Base-by-base conservation (phyloP, 805 yeast species). In the Kodamaea laetipori region DNA sequence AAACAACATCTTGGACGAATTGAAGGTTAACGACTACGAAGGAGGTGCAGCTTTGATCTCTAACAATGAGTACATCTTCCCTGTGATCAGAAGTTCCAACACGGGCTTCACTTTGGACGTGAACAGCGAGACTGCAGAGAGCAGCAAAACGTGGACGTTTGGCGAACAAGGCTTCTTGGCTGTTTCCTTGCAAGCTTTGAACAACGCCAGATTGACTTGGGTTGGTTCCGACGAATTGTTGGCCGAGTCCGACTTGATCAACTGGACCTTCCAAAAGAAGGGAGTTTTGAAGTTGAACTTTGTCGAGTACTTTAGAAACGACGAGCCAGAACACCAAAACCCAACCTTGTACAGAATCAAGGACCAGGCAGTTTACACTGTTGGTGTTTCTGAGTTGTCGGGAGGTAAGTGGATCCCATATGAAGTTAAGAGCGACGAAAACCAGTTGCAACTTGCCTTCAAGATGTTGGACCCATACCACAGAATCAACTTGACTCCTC, bases 381-480 rank as follows among this genome's bases (percentile, higher is more conserved):
- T 76, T 33, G 81, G 78, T 10, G 61, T 79, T 1, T 69, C 79
- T 23, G 70, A 70, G 50, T 69, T 69, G 59, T 49, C 53, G 16
- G 54, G 69, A 37, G 80, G 78, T 28, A 51, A 66, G 42, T 94
- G 96, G 97, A 71, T 60, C 10, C 95, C 96, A 23, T 89, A 64
- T 60, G 56, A 53, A 21, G 62, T 67, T 13, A 39, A 46, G 13
- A 41, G 50, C 24, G 63, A 58, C 5, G 72, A 71, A 30, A 74
- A 77, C 40, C 86, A 84, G 47, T 61, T 87, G 44, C 99, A 94
- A 68, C 71, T 94, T 44, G 90, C 89, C 56, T 81, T 90, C 63
- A 80, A 78, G 56, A 84, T 94, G 92, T 77, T 94, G 50, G 98
- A 94, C 62, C 99, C 99, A 33, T 94, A 92, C 71, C 90, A 90